A percentile compares a stretch with the other conserved stretches of the same genome.
phyloP scores from a whole-genome alignment of 164 flowering plant genomes.

The Magnolia sinica region DNA sequence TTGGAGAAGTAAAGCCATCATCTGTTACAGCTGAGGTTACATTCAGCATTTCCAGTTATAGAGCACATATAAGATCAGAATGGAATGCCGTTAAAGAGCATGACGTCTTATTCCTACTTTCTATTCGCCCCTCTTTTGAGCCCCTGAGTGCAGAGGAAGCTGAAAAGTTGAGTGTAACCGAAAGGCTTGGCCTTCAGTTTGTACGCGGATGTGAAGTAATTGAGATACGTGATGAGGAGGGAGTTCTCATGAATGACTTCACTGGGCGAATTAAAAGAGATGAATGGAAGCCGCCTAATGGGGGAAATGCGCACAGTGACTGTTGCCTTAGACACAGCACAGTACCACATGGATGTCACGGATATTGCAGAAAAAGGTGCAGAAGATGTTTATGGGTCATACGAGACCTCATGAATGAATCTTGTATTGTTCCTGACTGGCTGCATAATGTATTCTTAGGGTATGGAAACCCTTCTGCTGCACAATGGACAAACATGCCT shows the following conservation, averaged over 20 bases:
- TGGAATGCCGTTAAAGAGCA: conserved; percentile 98
- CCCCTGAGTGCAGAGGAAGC: conserved; percentile 90
- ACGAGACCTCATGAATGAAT: conserved; percentile 99
- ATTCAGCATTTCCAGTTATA: conserved; percentile 83
- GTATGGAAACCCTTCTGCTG: conserved; percentile 97
- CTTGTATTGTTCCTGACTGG: conserved; percentile 98
- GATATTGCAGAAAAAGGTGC: conserved; percentile 84
- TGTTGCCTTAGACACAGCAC: conserved; percentile 92
- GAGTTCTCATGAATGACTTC: conserved; percentile 95
- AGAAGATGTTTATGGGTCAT: conserved; percentile 91
- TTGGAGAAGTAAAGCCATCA: conserved; percentile 98
- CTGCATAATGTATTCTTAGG: conserved; percentile 91
- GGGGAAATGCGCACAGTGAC: conserved; percentile 94
- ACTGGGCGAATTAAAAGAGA: conserved; percentile 91
- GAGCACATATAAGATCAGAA: conserved; percentile 79
- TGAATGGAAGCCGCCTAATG: conserved; percentile 99
- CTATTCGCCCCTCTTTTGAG: conserved; percentile 87
- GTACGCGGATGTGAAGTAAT: conserved; percentile 97
- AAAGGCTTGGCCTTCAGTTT: conserved; percentile 87
- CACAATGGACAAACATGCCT: conserved; percentile 96
- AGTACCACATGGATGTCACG: conserved; percentile 93
- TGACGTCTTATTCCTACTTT: conserved; percentile 91
- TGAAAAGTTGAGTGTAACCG: conserved; percentile 80
- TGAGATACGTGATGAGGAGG: conserved; percentile 97
- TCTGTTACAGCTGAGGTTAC: conserved; percentile 89